A percentile compares a stretch with the other conserved stretches of the same genome.
Evolutionary conservation across 106 monocot genomes (phyloP).

Genomic region (Allium sativum): DNA sequence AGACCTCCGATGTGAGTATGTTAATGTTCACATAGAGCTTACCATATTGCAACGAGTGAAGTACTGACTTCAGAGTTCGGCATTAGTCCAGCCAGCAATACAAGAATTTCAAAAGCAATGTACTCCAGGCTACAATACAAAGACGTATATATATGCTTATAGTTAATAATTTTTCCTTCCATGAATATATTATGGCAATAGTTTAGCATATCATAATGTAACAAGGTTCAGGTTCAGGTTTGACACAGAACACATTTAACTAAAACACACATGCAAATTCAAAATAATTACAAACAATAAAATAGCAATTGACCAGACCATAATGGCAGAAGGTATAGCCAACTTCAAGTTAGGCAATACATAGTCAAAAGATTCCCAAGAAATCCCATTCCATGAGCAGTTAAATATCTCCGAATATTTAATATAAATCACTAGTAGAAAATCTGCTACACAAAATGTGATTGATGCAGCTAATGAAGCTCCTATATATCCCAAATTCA

Average conservation of each 20-base stretch:
- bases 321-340: conserved; percentile 78
- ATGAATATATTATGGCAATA: not conserved
- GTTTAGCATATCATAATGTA: too few species aligned
- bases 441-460: conserved; percentile 47
- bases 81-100: conserved; percentile 72
- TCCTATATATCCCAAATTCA: conserved; percentile 45
- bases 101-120: conserved; percentile 77
- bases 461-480: conserved; percentile 32
- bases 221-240: too few species aligned
- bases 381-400: conserved; percentile 56
- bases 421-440: conserved; percentile 47
- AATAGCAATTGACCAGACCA: conserved; percentile 57
- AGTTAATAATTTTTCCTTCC: not conserved
- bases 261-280: too few species aligned
- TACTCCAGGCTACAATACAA: conserved; percentile 49
- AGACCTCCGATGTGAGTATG: too few species aligned
- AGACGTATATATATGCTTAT: not conserved
- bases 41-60: conserved; percentile 77
- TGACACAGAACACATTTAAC: not conserved
- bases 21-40: not conserved
- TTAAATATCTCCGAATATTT: conserved; percentile 30
- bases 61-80: conserved; percentile 60
- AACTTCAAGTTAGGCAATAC: conserved; percentile 50
- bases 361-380: conserved; percentile 40
- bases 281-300: not conserved